Evolutionary conservation across 148 eudicot genomes (phyloP).

Genomic region (Polygonum maritimum): DNA sequence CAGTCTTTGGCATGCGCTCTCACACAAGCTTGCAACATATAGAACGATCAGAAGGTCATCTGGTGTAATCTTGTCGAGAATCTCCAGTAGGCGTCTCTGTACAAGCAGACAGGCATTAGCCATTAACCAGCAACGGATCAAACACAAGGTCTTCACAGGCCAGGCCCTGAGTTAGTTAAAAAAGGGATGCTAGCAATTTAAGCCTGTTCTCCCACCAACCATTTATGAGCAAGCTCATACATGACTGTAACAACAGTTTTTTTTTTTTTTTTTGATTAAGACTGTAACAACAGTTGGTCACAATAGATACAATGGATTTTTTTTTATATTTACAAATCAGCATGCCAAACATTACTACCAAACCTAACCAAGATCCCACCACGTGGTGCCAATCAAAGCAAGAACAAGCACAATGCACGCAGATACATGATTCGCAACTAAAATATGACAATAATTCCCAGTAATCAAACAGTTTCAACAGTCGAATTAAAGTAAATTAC

Average conservation of each 20-base stretch:
- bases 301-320: neutral
- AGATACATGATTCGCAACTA: neutral
- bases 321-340: neutral
- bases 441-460: neutral
- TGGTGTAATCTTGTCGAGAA: conserved; percentile 56
- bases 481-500: conserved; percentile 17
- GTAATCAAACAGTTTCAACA: neutral
- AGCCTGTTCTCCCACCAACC: neutral
- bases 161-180: neutral
- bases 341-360: neutral
- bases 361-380: too few relatives aligned
- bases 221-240: neutral
- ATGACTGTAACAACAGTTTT: neutral
- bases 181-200: neutral
- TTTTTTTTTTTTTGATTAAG: too few relatives aligned
- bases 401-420: neutral
- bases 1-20: conserved; percentile 47
- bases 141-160: neutral
- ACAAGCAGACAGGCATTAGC: conserved; percentile 3
- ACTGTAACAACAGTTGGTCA: neutral
- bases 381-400: neutral
- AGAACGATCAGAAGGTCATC: conserved; percentile 72
- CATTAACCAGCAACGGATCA: neutral
- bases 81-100: conserved; percentile 62
- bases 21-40: conserved; percentile 53